Conservation (phyloP, 23 red algal genomes). For the Gracilaria gracilis region DNA sequence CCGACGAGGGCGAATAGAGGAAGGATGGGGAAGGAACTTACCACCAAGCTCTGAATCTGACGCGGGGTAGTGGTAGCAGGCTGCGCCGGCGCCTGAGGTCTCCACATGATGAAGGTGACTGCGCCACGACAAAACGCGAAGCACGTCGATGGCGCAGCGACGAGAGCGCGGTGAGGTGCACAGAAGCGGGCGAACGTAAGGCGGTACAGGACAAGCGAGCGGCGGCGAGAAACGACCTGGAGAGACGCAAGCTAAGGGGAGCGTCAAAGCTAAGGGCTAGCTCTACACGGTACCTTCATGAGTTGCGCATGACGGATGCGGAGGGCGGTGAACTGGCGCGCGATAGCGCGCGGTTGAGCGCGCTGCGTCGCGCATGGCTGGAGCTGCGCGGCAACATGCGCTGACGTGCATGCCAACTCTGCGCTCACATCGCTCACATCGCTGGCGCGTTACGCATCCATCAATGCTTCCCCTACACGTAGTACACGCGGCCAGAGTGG, state of each 20-base stretch:
- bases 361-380: background rate
- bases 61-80: background rate
- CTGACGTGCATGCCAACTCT: background rate
- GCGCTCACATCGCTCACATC: background rate
- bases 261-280: background rate
- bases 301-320: too few relatives aligned
- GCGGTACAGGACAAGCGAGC: too few relatives aligned
- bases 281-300: too few relatives aligned
- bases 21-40: background rate
- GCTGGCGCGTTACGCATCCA: background rate
- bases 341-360: background rate
- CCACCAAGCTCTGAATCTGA: constrained; percentile 8
- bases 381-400: background rate
- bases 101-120: background rate
- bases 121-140: background rate
- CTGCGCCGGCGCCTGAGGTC: background rate
- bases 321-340: too few relatives aligned
- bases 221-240: too few relatives aligned
- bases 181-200: too few relatives aligned
- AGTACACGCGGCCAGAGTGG: background rate
- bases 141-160: background rate
- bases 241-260: too few relatives aligned
- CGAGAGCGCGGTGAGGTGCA: too few relatives aligned
- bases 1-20: background rate
- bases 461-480: background rate